phyloP scores from a whole-genome alignment of 768 basidiomycete species.

The Leccinum boreale region DNA sequence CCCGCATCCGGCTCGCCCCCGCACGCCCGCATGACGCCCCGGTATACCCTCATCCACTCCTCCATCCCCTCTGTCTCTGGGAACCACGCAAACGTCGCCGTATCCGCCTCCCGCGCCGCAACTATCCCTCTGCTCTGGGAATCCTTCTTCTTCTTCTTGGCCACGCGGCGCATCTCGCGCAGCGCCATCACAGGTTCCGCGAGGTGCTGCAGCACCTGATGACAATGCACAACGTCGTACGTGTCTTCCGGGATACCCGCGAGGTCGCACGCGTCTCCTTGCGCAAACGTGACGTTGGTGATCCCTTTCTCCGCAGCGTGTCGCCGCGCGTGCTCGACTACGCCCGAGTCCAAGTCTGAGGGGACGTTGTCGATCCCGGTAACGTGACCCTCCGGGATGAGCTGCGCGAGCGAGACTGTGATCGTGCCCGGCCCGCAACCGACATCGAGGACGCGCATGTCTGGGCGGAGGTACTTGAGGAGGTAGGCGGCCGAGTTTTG shows the following conservation, averaged over 20 bases:
- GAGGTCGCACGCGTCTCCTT: constrained; percentile 38
- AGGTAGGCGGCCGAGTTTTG: constrained; percentile 42
- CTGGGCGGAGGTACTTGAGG: constrained; percentile 33
- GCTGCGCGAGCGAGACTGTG: constrained; percentile 40
- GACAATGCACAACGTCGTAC: constrained; percentile 50
- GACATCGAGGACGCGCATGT: constrained; percentile 45
- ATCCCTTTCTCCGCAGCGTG: constrained; percentile 27
- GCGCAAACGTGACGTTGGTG: constrained; percentile 37
- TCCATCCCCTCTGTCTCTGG: constrained; percentile 33
- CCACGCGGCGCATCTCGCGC: constrained; percentile 46
- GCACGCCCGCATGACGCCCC: constrained; percentile 24
- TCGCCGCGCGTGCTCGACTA: constrained; percentile 35
- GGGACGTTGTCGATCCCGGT: constrained; percentile 39
- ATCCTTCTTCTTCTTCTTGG: constrained; percentile 19
- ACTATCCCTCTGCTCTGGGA: constrained; percentile 39
- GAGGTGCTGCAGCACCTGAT: constrained; percentile 50
- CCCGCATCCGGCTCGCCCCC: constrained; percentile 41
- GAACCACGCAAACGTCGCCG: constrained; percentile 32
- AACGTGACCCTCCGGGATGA: constrained; percentile 40
- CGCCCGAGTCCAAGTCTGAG: constrained; percentile 16
- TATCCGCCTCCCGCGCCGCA: constrained; percentile 43
- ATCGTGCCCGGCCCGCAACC: constrained; percentile 55
- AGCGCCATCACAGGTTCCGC: constrained; percentile 38
- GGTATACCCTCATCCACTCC: constrained; percentile 21
- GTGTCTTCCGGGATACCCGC: constrained; percentile 33